These are phyloP conservation scores for Crataegus laevigata DNA, from an alignment of 306 rosid genomes.

Conservation along the genomic window DNA sequence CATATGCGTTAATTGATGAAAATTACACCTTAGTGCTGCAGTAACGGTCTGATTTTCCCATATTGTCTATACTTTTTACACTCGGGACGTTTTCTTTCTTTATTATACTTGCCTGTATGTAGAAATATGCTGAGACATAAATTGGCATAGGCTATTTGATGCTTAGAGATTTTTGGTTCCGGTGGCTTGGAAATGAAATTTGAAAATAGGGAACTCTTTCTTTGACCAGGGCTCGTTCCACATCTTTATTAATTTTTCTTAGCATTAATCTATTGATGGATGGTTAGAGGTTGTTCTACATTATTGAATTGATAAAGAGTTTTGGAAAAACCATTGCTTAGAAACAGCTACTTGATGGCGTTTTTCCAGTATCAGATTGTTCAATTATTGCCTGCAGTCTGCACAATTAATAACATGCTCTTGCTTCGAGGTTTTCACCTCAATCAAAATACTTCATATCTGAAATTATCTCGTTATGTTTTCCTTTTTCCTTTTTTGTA, in stretches of 20 bases:
- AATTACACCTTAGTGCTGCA: background rate
- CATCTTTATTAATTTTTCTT: background rate
- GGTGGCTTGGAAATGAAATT: background rate
- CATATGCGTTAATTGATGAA: background rate
- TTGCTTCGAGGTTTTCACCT: background rate
- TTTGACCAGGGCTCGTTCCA: background rate
- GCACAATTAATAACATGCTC: background rate
- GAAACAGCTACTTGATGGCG: background rate
- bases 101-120: background rate
- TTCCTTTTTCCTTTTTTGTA: background rate
- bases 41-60: background rate
- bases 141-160: background rate
- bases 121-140: background rate
- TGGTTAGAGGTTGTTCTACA: background rate
- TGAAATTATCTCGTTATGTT: background rate
- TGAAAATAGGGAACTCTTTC: background rate
- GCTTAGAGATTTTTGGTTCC: background rate
- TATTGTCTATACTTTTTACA: background rate
- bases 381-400: background rate
- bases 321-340: background rate
- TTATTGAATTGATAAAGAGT: background rate
- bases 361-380: background rate
- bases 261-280: background rate
- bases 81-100: background rate
- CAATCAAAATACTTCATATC: background rate